Conservation (phyloP, 2,329 filamentous ascomycete genomes). For the Neodidymelliopsis sp. region DNA sequence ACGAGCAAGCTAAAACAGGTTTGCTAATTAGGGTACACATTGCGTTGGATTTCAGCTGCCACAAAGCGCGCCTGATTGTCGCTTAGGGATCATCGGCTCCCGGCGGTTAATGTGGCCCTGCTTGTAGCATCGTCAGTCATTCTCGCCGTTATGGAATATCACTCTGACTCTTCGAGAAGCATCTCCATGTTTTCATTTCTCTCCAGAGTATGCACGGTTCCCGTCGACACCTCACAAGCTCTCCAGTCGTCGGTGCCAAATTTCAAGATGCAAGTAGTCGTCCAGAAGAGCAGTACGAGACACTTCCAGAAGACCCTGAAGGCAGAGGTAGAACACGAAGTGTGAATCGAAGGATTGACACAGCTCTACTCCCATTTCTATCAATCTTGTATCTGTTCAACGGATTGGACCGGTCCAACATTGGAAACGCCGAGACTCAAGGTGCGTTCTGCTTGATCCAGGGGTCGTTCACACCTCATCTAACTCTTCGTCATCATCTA, state of each 20-base stretch:
- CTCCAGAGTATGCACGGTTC: background rate
- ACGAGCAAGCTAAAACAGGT: background rate
- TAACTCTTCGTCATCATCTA: too few relatives aligned
- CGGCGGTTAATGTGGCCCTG: background rate
- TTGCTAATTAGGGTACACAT: background rate
- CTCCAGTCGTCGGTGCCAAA: background rate
- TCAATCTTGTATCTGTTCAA: constrained; percentile 35
- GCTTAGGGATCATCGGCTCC: background rate
- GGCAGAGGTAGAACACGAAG: background rate
- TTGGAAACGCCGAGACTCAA: constrained; percentile 39
- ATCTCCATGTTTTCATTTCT: too few relatives aligned
- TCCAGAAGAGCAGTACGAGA: background rate
- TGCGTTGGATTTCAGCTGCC: background rate
- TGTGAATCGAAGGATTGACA: constrained; percentile 20
- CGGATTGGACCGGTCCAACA: constrained; percentile 33
- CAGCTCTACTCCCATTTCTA: constrained; percentile 30
- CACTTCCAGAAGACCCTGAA: background rate
- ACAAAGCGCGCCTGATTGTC: background rate
- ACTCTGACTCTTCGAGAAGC: too few relatives aligned
- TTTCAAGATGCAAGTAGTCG: background rate
- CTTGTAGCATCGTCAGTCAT: background rate
- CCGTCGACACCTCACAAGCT: background rate
- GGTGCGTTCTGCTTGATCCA: constrained; percentile 16
- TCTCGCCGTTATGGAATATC: background rate
- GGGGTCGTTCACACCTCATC: background rate